Base-by-base conservation (phyloP, 108 stramenopile species). In the Nitzschia putrida region DNA sequence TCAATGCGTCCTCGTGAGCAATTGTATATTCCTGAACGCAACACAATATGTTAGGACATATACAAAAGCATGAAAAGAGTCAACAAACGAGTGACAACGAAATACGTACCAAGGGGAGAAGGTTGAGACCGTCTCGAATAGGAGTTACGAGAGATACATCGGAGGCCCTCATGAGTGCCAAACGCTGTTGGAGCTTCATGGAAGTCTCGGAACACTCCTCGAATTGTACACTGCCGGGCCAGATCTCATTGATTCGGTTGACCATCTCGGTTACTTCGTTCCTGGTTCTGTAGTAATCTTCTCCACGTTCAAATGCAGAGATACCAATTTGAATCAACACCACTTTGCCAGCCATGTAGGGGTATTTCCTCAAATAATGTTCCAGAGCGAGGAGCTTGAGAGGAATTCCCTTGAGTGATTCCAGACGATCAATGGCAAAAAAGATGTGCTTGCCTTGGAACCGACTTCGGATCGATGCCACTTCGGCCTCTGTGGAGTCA, bases 291-390 rank as follows among this genome's bases (percentile, higher is more conserved):
- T 67, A 73, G 71, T 95, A 97, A 73, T 98, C 96, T 26, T 91
- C 95, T 11, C 86, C 88, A 8, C 96, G 84, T 66, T 90, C 95
- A 43, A 80, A 82, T 0, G 94, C 90, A 34, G 89, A 85, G 26
- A 98, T 94, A 23, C 93, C 92, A 45, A 95, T 87, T 85, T 99
- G 97, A n/a, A 99, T 84, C 42, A 99, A 64, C 14, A 98, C 96
- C 57, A 99, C 92, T 71, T 96, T 95, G 4, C 85, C 91, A 18
- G 92, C 84, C 81, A 88, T 96, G 64, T 87, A 80, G 2, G 92
- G 92, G 70, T 92, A 96, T 26, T 95, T 88, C 39, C 80, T 63
- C 45, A 99, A 74, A 53, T 98, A 93, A 29, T 90, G 81, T 64
- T 98, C 97, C 58, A 95, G 87, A 0, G 95, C 98, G 39, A 98